phyloP scores from a whole-genome alignment of 192 early-diverging fungal species.

The Rhizophagus prolifer region DNA sequence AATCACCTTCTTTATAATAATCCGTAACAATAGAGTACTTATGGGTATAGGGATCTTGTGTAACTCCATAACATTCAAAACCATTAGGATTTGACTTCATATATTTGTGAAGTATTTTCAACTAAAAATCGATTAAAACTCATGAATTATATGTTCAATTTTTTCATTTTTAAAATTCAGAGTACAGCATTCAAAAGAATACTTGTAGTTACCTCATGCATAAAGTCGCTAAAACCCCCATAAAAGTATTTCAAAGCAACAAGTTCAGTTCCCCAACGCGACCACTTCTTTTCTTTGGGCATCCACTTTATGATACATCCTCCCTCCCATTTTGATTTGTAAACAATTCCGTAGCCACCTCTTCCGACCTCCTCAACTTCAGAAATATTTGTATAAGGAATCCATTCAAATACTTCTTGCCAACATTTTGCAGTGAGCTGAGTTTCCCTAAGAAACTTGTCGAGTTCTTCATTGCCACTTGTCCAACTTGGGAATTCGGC shows the following conservation, averaged over 20 bases:
- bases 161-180: not conserved
- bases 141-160: not conserved
- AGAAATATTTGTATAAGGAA: not conserved
- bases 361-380: not conserved
- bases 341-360: constrained; percentile 8
- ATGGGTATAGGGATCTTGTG: constrained; percentile 35
- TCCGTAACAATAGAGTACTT: constrained; percentile 42
- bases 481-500: constrained; percentile 9
- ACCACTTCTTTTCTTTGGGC: not conserved
- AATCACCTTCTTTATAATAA: constrained; percentile 34
- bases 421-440: not conserved
- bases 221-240: constrained; percentile 20
- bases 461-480: not conserved
- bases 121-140: not conserved
- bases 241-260: constrained; percentile 32
- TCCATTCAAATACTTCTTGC: not conserved
- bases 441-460: not conserved
- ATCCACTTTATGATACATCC: not conserved
- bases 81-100: not conserved
- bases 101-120: not conserved
- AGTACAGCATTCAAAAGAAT: too few relatives aligned
- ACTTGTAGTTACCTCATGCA: constrained; percentile 34
- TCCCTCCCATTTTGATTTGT: not conserved
- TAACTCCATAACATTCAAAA: constrained; percentile 34
- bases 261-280: not conserved